phyloP scores from a whole-genome alignment of 768 basidiomycete genomes.

The Boletus vermiculosoides region DNA sequence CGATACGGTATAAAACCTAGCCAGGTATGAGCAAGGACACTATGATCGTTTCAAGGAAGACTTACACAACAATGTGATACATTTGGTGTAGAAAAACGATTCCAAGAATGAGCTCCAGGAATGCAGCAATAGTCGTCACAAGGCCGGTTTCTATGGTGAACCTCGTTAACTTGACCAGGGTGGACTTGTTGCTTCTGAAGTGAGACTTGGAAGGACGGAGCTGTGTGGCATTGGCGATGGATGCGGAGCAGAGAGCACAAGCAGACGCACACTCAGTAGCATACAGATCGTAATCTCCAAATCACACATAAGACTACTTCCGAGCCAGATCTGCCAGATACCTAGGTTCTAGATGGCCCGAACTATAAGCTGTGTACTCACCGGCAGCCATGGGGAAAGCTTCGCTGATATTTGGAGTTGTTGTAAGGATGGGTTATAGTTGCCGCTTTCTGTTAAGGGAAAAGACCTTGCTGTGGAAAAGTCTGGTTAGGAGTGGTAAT shows the following conservation, averaged over 20 bases:
- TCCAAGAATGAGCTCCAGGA: slow-evolving; percentile 19
- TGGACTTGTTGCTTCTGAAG: slow-evolving; percentile 2
- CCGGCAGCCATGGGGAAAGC: slow-evolving; percentile 9
- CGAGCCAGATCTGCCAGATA: slow-evolving; percentile 22
- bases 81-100: no score
- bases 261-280: slow-evolving; percentile 5
- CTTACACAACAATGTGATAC: slow-evolving; percentile 22
- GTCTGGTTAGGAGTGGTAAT: not conserved
- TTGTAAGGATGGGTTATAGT: no score
- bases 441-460: no score
- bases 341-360: not conserved
- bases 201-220: slow-evolving; percentile 9
- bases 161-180: slow-evolving; percentile 14
- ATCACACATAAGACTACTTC: slow-evolving; percentile 18
- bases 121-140: slow-evolving; percentile 18
- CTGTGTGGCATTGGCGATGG: slow-evolving; percentile 1
- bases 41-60: not conserved
- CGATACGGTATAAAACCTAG: slow-evolving; percentile 12
- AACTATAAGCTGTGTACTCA: not conserved
- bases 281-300: slow-evolving; percentile 22
- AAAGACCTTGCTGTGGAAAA: not conserved
- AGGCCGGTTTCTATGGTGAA: slow-evolving; percentile 26
- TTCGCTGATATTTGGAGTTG: no score
- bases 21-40: not conserved
- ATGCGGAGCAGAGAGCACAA: not conserved